phyloP scores from a whole-genome alignment of 768 basidiomycete genomes.

The Russula ochroleuca region DNA sequence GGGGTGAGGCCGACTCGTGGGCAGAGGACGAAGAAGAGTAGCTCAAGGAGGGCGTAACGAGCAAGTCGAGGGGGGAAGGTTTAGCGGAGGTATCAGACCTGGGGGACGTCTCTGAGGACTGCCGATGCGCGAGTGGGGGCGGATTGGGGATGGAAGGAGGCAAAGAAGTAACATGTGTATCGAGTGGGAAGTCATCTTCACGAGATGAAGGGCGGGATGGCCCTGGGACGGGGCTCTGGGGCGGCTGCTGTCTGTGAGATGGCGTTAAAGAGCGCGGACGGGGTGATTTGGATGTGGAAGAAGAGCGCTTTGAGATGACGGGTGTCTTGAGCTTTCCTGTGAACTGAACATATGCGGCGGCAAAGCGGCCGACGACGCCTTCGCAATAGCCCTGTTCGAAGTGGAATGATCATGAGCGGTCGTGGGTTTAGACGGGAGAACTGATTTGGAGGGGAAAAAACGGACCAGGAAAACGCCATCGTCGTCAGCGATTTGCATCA shows the following conservation, averaged over 20 bases:
- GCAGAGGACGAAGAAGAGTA: conserved; percentile 33
- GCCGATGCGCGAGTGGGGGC: not conserved
- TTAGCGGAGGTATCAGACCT: not conserved
- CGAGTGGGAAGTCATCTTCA: conserved; percentile 16
- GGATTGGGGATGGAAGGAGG: conserved; percentile 9
- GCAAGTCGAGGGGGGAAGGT: conserved; percentile 21
- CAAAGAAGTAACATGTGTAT: not conserved
- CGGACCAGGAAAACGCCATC: conserved; percentile 61
- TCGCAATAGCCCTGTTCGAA: conserved; percentile 72
- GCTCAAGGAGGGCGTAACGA: conserved; percentile 27
- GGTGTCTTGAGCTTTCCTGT: conserved; percentile 74
- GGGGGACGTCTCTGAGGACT: conserved; percentile 2
- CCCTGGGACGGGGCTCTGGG: conserved; percentile 30
- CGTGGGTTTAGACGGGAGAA: not conserved
- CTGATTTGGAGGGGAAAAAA: conserved; percentile 18
- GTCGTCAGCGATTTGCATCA: conserved; percentile 60
- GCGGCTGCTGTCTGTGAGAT: conserved; percentile 29
- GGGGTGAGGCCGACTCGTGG: conserved; percentile 30
- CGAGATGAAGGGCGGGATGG: conserved; percentile 24
- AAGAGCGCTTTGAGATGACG: conserved; percentile 65
- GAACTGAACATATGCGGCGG: conserved; percentile 59
- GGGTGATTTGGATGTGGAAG: conserved; percentile 34
- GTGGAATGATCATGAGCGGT: not conserved
- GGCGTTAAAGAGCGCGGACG: conserved; percentile 31
- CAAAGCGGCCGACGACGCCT: conserved; percentile 78